Conservation (phyloP, 2,329 filamentous ascomycete species). For the Nothomitra cinnamomea region DNA sequence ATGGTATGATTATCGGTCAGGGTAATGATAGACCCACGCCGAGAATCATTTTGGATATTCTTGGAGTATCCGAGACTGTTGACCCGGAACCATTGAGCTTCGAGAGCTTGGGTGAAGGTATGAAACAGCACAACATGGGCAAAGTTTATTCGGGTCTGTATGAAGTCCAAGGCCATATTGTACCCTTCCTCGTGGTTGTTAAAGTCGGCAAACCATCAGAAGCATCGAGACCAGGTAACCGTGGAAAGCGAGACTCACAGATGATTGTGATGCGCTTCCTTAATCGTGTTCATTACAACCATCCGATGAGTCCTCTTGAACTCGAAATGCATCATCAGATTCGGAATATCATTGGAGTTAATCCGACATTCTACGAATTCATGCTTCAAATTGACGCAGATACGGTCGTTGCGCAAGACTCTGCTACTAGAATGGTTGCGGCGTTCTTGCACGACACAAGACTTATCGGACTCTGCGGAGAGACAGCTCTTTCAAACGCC, state of each 20-base stretch:
- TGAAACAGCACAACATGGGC: conserved; percentile 98
- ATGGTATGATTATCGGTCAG: conserved; percentile 98
- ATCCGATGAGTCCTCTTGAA: conserved; percentile 89
- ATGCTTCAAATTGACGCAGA: conserved; percentile 94
- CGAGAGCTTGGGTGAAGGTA: conserved; percentile 84
- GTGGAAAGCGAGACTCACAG: conserved; percentile 98
- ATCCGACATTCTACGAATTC: conserved; percentile 96
- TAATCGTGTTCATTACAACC: conserved; percentile 95
- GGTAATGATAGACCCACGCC: conserved; percentile 94
- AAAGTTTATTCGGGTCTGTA: conserved; percentile 97
- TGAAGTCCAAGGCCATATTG: conserved; percentile 94
- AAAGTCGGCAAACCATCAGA: conserved; percentile 84
- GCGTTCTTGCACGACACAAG: conserved; percentile 83
- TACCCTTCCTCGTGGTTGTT: conserved; percentile 90
- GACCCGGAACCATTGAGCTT: conserved; percentile 95
- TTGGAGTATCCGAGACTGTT: conserved; percentile 82
- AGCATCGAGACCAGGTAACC: conserved; percentile 65
- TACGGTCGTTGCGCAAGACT: conserved; percentile 79
- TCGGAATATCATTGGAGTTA: conserved; percentile 95
- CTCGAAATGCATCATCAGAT: conserved; percentile 98
- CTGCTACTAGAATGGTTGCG: conserved; percentile 80
- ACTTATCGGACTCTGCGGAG: conserved; percentile 86
- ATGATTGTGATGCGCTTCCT: conserved; percentile 98
- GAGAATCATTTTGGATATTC: conserved; percentile 88
- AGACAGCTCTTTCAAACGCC: conserved; percentile 83